Evolutionary conservation across 225 moss, liverwort and hornwort genomes (phyloP).

Genomic region (Antitrichia curtipendula): DNA sequence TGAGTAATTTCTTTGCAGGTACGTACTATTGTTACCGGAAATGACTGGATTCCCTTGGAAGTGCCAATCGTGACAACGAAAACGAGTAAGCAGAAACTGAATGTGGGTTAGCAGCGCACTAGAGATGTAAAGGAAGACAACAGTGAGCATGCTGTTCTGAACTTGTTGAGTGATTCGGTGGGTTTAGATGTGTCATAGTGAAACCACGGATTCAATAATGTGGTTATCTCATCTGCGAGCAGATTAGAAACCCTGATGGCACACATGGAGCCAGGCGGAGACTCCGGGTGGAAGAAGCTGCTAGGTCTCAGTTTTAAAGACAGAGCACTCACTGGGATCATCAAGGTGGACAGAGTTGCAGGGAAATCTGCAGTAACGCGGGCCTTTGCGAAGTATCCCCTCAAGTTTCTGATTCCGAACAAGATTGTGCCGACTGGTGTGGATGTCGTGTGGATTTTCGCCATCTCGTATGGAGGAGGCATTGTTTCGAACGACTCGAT

Average conservation of each 20-base stretch:
- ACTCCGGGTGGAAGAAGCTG: slow-evolving; percentile 12
- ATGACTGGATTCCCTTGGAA: background rate
- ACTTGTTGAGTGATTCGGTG: background rate
- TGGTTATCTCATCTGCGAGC: background rate
- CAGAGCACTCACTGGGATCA: slow-evolving; percentile 40
- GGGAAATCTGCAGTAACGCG: slow-evolving; percentile 57
- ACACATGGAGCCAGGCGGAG: background rate
- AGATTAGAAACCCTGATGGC: background rate
- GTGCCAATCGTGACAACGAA: background rate
- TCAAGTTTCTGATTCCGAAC: slow-evolving; percentile 71
- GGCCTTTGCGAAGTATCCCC: slow-evolving; percentile 64
- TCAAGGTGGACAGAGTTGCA: slow-evolving; percentile 50
- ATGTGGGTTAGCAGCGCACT: background rate
- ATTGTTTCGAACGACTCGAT: slow-evolving; percentile 77
- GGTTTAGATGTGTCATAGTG: background rate
- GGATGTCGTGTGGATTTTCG: slow-evolving; percentile 61
- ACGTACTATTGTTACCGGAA: background rate
- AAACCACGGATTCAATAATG: background rate
- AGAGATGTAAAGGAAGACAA: background rate
- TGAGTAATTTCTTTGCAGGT: background rate
- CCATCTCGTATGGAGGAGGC: slow-evolving; percentile 84
- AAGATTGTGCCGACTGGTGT: slow-evolving; percentile 47
- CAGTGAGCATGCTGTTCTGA: background rate
- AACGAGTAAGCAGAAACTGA: background rate
- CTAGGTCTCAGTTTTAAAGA: slow-evolving; percentile 31